A percentile compares a stretch with the other conserved stretches of the same genome.
Conservation (phyloP, 1,139 yeast species). For the Hyphopichia fennica region DNA sequence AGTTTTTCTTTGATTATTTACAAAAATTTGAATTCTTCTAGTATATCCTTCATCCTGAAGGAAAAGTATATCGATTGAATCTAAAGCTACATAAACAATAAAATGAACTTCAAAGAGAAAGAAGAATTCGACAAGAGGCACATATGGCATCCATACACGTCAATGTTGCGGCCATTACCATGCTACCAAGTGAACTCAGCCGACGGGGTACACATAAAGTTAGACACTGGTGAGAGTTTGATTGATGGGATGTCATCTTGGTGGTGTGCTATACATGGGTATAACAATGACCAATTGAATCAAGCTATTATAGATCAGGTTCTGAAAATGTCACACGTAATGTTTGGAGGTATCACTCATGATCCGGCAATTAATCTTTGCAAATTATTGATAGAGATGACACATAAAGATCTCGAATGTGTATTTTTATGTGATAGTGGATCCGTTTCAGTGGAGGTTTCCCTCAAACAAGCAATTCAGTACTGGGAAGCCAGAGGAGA, state of each 20-base stretch:
- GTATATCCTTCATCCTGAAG: no score
- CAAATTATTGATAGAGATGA: conserved; percentile 16
- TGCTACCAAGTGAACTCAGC: conserved; percentile 25
- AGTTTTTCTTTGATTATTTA: no score
- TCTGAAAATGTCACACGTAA: conserved; percentile 23
- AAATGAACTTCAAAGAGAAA: conserved; percentile 4
- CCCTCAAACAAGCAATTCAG: conserved; percentile 11
- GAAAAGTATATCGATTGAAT: neutral
- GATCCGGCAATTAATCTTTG: conserved; percentile 22
- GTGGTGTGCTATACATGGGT: conserved; percentile 34
- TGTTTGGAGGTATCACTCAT: conserved; percentile 33
- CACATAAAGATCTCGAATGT: conserved; percentile 18
- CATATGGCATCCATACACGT: conserved; percentile 32
- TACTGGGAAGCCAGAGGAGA: conserved; percentile 13
- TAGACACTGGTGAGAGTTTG: conserved; percentile 14
- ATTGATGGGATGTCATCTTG: conserved; percentile 34
- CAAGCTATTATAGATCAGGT: conserved; percentile 21
- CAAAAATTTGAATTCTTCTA: no score
- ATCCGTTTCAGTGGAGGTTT: conserved; percentile 11
- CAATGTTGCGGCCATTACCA: conserved; percentile 20
- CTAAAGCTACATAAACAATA: no score
- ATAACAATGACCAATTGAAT: conserved; percentile 23
- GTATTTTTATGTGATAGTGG: conserved; percentile 24
- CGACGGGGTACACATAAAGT: conserved; percentile 16
- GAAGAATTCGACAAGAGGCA: conserved; percentile 22